A percentile compares a stretch with the other conserved stretches of the same genome.
These are phyloP conservation scores for Boletus coccyginus DNA, from an alignment of 768 basidiomycete genomes.

Conservation along the genomic window DNA sequence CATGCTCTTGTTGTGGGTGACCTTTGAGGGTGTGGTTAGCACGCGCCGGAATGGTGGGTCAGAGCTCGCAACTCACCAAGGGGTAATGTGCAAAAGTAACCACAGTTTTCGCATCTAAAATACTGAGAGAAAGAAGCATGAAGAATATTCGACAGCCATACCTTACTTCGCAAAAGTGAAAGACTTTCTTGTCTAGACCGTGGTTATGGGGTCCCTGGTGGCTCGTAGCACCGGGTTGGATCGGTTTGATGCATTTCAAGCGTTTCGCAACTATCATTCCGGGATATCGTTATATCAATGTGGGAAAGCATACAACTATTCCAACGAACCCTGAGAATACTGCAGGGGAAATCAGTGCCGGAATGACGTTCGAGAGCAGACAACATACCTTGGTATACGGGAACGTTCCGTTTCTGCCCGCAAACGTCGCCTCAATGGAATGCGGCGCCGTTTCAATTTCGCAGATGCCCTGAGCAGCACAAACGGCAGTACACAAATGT, in stretches of 20 bases:
- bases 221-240: slow-evolving; percentile 40
- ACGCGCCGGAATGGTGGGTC: accelerated
- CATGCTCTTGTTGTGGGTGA: slow-evolving; percentile 58
- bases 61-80: slow-evolving; percentile 36
- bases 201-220: slow-evolving; percentile 52
- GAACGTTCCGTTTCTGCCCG: slow-evolving; percentile 57
- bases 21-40: slow-evolving; percentile 32
- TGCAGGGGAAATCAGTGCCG: slow-evolving; percentile 12
- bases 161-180: slow-evolving; percentile 56
- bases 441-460: slow-evolving; percentile 58
- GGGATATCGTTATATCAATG: background rate
- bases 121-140: background rate
- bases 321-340: slow-evolving; percentile 51
- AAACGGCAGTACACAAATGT: slow-evolving; percentile 45
- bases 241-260: slow-evolving; percentile 45
- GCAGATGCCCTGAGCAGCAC: slow-evolving; percentile 49
- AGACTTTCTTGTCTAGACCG: slow-evolving; percentile 39
- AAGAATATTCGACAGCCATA: slow-evolving; percentile 16
- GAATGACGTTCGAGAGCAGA: background rate
- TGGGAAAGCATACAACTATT: background rate
- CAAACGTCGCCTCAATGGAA: slow-evolving; percentile 60
- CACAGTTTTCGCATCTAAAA: slow-evolving; percentile 50
- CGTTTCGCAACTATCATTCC: slow-evolving; percentile 43
- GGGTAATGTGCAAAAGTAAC: slow-evolving; percentile 58
- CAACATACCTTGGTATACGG: slow-evolving; percentile 57